Evolutionary conservation across 192 early-diverging fungal genomes (phyloP), one percentile per base, ranked within the genome.

Genomic region (Coemansia sp.): DNA sequence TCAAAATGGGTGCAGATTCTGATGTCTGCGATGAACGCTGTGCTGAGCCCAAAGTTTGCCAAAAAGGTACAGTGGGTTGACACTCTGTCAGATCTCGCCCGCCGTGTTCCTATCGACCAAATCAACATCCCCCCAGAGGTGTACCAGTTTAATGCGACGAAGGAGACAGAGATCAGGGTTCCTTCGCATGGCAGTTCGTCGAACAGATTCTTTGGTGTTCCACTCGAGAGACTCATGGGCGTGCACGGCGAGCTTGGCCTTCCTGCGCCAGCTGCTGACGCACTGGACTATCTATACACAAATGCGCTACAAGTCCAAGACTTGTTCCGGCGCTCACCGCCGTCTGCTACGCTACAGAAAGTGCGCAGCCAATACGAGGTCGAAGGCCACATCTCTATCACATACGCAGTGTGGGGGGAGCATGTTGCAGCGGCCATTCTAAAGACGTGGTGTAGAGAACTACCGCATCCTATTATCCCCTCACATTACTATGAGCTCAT

Each of bases 31-130:
- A 92, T 94, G 86, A 92, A 91, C 46, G 84, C 86, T 9, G 82
- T 98, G 26, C 89, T 93, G 48, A 98, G 95, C 55, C 93, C 94
- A 48, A 97, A 97, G 79, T 97, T 97, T 82, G 81, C 87, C 16
- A 78, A 84, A 51, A 97, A 97, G 77, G 77, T 97, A 9, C 82
- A 85, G 61, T 97, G 94, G 82, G 75, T 95, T 31, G 78, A 89
- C 51, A 90, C 74, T 35, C 81, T 96, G 34, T 78, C 87, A 15
- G 79, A 90, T 23, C 83, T 97, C 35, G 87, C 85, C 15, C 59
- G 58, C 46, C 67, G 75, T 7, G 85, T 96, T 33, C 90, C 91
- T 12, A 74, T 95, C 21, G 79, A 87, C 46, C 88, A 92, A 62
- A 85, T 94, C 49, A 83, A 87, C 20, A 89, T 96, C 30, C 94